These are phyloP conservation scores for Cordyceps militaris DNA, from an alignment of 2,329 filamentous ascomycete genomes.

Conservation along the genomic window DNA sequence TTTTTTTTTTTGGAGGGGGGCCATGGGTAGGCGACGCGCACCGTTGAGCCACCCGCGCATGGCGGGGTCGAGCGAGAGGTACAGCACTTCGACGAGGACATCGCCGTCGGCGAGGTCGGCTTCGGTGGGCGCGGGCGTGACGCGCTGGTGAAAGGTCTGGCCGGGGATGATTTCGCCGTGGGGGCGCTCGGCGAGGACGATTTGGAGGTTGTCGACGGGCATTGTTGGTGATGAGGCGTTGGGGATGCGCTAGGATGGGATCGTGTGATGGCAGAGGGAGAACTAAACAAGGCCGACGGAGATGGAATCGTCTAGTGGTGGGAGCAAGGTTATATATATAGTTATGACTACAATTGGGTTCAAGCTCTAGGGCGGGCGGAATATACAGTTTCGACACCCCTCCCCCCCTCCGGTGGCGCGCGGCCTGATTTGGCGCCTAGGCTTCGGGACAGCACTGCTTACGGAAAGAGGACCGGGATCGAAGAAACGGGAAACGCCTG, in stretches of 20 bases:
- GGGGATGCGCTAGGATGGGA: not conserved
- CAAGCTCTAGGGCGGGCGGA: too few species aligned
- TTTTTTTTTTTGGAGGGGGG: not conserved
- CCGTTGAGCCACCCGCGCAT: slow-evolving; percentile 67
- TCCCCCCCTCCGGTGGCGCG: too few species aligned
- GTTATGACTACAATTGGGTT: too few species aligned
- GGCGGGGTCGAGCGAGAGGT: slow-evolving; percentile 66
- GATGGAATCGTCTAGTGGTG: not conserved
- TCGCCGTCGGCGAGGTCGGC: slow-evolving; percentile 55
- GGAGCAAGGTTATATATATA: not conserved
- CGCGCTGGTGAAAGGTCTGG: slow-evolving; percentile 53
- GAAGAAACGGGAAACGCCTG: too few species aligned
- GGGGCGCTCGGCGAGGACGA: slow-evolving; percentile 60
- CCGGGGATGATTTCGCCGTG: slow-evolving; percentile 53
- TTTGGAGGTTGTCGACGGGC: slow-evolving; percentile 38
- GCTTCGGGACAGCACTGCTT: too few species aligned
- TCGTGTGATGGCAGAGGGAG: too few species aligned
- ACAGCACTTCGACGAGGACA: slow-evolving; percentile 53
- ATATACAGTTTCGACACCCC: too few species aligned
- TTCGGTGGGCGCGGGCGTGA: slow-evolving; percentile 42
- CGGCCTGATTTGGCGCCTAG: too few species aligned
- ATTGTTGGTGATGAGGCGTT: slow-evolving; percentile 21
- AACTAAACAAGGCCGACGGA: too few species aligned
- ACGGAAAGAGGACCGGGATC: too few species aligned
- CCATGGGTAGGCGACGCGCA: slow-evolving; percentile 20